These are phyloP conservation scores for Fusarium scirpi DNA, from an alignment of 2,329 filamentous ascomycete genomes.

Conservation along the genomic window DNA sequence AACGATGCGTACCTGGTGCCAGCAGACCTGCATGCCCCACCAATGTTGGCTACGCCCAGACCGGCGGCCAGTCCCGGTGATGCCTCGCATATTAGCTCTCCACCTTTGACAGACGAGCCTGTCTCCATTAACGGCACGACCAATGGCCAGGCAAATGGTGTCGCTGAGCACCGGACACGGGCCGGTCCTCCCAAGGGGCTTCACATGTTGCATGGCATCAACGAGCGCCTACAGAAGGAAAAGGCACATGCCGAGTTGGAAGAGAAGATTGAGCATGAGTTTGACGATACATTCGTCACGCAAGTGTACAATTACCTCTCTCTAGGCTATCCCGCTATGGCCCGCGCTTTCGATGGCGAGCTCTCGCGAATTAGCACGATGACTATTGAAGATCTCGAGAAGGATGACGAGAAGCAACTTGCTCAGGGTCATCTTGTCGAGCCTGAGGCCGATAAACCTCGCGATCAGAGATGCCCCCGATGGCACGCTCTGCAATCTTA, in stretches of 20 bases:
- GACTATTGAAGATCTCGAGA: conserved; percentile 73
- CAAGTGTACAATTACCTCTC: conserved; percentile 98
- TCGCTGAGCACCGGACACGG: conserved; percentile 46
- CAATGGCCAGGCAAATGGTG: conserved; percentile 31
- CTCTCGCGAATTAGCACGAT: conserved; percentile 84
- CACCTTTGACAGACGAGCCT: conserved; percentile 58
- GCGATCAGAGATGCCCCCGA: conserved; percentile 70
- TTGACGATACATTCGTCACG: conserved; percentile 86
- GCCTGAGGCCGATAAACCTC: conserved; percentile 60
- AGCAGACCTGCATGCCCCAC: conserved; percentile 59
- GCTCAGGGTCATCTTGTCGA: conserved; percentile 80
- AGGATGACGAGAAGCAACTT: conserved; percentile 72
- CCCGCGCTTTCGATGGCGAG: conserved; percentile 85
- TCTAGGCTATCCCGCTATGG: conserved; percentile 88
- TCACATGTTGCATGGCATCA: conserved; percentile 64
- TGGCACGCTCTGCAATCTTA: conserved; percentile 89
- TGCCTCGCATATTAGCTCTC: conserved; percentile 55
- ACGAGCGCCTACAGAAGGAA: conserved; percentile 63
- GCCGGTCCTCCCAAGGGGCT: conserved; percentile 57
- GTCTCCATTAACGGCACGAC: conserved; percentile 44
- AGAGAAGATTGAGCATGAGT: conserved; percentile 72
- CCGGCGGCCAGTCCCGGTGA: conserved; percentile 57
- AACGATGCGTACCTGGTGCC: conserved; percentile 55
- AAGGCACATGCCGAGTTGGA: conserved; percentile 63
- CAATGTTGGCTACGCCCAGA: conserved; percentile 64